Evolutionary conservation across 768 basidiomycete genomes (phyloP).

Genomic region (Hericium erinaceus): DNA sequence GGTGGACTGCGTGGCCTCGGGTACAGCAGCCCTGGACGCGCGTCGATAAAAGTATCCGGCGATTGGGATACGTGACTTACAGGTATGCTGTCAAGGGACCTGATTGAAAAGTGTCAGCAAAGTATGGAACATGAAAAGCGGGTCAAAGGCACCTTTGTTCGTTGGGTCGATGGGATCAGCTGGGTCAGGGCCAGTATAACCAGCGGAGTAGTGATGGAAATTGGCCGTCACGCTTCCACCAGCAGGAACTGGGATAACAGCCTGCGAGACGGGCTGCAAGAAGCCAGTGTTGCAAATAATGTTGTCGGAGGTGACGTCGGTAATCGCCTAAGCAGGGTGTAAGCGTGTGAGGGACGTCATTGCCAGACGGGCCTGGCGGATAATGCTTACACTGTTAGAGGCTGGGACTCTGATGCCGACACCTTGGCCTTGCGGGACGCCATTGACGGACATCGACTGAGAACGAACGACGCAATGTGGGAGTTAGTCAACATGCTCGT

Average conservation of each 20-base stretch:
- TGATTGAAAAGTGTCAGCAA: not conserved
- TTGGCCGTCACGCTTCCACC: conserved; percentile 44
- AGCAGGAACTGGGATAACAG: conserved; percentile 40
- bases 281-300: conserved; percentile 53
- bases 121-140: not conserved
- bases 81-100: conserved; percentile 42
- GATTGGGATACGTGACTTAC: conserved; percentile 9
- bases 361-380: not conserved
- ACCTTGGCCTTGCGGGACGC: conserved; percentile 36
- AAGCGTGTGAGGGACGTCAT: not conserved
- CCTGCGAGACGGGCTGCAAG: conserved; percentile 34
- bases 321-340: conserved; percentile 34
- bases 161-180: conserved; percentile 38
- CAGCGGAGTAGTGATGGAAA: conserved; percentile 39
- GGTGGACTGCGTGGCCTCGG: conserved; percentile 33
- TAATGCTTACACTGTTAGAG: conserved; percentile 32
- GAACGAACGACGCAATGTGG: not conserved
- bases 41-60: not conserved
- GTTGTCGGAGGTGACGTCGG: conserved; percentile 44
- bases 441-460: conserved; percentile 43
- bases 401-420: conserved; percentile 36
- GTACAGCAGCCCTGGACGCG: conserved; percentile 25
- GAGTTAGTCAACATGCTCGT: not conserved
- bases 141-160: conserved; percentile 29
- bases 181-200: conserved; percentile 37